A percentile compares a stretch with the other conserved stretches of the same genome.
These are phyloP conservation scores for Candolleomyces efflorescens DNA, from an alignment of 768 basidiomycete species.

Conservation along the genomic window DNA sequence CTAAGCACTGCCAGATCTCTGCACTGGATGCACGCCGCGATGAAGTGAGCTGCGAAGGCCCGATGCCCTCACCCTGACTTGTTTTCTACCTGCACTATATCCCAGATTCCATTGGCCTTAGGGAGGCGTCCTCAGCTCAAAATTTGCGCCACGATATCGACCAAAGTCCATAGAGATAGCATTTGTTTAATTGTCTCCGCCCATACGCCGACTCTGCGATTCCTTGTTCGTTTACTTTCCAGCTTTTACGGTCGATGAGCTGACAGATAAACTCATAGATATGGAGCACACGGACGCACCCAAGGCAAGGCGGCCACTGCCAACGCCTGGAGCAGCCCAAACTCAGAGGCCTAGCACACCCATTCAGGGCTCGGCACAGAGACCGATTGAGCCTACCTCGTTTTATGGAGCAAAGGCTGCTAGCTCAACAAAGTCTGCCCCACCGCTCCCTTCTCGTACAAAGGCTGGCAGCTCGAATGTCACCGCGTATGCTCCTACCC, in stretches of 20 bases:
- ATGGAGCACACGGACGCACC: slow-evolving; percentile 49
- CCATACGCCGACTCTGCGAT: neutral
- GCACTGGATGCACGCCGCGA: neutral
- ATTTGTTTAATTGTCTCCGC: no score
- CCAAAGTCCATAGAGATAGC: no score
- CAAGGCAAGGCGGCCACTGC: slow-evolving; percentile 43
- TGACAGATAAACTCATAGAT: neutral
- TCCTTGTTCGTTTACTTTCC: slow-evolving; percentile 6
- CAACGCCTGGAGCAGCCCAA: slow-evolving; percentile 35
- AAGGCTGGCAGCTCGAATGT: slow-evolving; percentile 38
- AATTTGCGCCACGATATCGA: no score
- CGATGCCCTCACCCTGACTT: neutral
- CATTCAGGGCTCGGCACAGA: slow-evolving; percentile 21
- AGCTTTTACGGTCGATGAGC: slow-evolving; percentile 9
- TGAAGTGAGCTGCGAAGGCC: neutral
- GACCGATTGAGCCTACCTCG: slow-evolving; percentile 27
- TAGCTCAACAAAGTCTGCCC: slow-evolving; percentile 19
- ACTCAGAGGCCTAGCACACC: slow-evolving; percentile 39
- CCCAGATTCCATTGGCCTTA: neutral
- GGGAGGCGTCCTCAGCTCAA: neutral
- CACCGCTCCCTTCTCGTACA: slow-evolving; percentile 35
- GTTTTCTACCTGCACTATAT: neutral
- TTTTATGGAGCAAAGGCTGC: slow-evolving; percentile 30
- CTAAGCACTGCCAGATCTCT: neutral
- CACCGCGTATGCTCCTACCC: slow-evolving; percentile 33